These are phyloP conservation scores for Solanum habrochaites DNA, from an alignment of 257 asterid species.

Conservation along the genomic window DNA sequence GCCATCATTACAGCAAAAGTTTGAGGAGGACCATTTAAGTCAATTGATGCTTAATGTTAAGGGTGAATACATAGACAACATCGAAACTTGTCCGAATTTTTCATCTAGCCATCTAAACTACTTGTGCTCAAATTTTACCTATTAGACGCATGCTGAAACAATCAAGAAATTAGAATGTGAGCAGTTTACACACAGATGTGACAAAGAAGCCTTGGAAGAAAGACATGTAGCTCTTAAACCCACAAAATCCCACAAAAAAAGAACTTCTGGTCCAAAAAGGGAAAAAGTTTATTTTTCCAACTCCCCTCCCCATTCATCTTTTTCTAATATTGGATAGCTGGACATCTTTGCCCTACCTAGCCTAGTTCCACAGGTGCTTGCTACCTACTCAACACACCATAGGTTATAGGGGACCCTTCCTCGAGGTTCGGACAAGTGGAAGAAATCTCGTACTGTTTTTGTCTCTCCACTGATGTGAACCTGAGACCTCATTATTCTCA, in stretches of 20 bases:
- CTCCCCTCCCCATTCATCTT: neutral
- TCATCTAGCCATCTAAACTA: neutral
- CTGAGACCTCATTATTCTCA: neutral
- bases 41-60: neutral
- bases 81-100: neutral
- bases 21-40: neutral
- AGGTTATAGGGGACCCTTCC: neutral
- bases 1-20: neutral
- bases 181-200: neutral
- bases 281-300: neutral
- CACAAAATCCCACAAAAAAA: neutral
- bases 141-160: neutral
- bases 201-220: neutral
- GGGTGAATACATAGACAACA: neutral
- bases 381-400: neutral
- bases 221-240: neutral
- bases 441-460: neutral
- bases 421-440: neutral
- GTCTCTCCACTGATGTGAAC: neutral
- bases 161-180: neutral
- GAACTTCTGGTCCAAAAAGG: neutral
- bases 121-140: neutral
- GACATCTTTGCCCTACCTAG: neutral
- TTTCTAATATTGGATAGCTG: neutral
- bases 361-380: neutral